Evolutionary conservation across 2,329 filamentous ascomycete species (phyloP).

Genomic region (Westerdykella aurantiaca): DNA sequence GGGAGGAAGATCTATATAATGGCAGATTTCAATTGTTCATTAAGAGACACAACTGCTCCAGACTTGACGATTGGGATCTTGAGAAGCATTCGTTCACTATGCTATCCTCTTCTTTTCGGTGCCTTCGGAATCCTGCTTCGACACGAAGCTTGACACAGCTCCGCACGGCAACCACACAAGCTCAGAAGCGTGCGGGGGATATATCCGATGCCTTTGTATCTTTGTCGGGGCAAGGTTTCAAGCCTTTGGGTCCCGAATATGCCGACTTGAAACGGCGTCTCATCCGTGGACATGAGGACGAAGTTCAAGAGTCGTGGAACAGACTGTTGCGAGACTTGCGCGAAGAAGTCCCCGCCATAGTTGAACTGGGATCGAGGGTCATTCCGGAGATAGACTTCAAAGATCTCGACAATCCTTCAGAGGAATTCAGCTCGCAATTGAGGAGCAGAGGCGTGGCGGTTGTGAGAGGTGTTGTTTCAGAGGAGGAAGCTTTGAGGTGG

Average conservation of each 20-base stretch:
- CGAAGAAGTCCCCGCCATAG: conserved; percentile 43
- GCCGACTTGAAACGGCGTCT: conserved; percentile 42
- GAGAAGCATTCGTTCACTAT: conserved; percentile 13
- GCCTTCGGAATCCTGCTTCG: conserved; percentile 17
- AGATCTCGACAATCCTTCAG: conserved; percentile 44
- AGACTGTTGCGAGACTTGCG: conserved; percentile 40
- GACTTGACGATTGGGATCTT: conserved; percentile 3
- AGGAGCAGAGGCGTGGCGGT: conserved; percentile 52
- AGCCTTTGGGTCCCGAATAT: conserved; percentile 42
- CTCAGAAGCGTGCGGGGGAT: conserved; percentile 44
- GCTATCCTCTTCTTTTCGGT: conserved; percentile 20
- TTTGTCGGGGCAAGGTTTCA: conserved; percentile 43
- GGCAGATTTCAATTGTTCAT: neutral
- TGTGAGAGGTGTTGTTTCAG: conserved; percentile 41
- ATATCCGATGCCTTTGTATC: conserved; percentile 49
- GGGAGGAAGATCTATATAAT: conserved; percentile 6
- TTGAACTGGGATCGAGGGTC: conserved; percentile 37
- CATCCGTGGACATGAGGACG: conserved; percentile 45
- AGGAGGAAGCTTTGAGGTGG: conserved; percentile 41
- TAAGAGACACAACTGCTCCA: neutral
- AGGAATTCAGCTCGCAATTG: conserved; percentile 53
- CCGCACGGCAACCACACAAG: conserved; percentile 26
- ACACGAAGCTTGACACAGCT: conserved; percentile 17
- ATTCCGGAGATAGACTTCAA: conserved; percentile 46
- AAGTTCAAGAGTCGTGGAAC: conserved; percentile 43